These are phyloP conservation scores for Boletus fagicola DNA, from an alignment of 768 basidiomycete genomes.

Conservation along the genomic window DNA sequence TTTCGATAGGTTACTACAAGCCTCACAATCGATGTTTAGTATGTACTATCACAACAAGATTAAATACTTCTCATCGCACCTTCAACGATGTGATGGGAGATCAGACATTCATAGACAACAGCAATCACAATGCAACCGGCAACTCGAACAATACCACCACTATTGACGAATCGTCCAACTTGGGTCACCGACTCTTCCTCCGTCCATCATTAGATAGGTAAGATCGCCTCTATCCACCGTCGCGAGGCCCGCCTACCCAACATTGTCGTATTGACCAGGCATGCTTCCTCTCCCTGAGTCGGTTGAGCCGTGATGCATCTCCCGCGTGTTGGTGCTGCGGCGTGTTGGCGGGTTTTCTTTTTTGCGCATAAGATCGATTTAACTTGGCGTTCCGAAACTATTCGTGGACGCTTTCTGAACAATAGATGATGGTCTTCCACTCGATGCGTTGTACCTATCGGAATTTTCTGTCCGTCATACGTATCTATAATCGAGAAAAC, in stretches of 20 bases:
- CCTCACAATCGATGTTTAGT: too few relatives aligned
- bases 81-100: constrained; percentile 24
- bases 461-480: background rate
- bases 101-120: constrained; percentile 19
- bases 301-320: background rate
- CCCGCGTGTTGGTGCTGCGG: background rate
- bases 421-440: background rate
- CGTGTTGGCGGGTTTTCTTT: background rate
- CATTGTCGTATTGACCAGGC: background rate
- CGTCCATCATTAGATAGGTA: constrained; percentile 25
- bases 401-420: background rate
- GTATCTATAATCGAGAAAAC: too few relatives aligned
- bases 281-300: constrained; percentile 6
- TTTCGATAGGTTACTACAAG: too few relatives aligned
- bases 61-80: constrained; percentile 5
- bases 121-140: constrained; percentile 12
- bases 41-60: too few relatives aligned
- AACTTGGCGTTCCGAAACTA: background rate
- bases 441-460: background rate
- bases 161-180: constrained; percentile 15
- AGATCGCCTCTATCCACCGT: background rate
- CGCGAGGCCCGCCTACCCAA: background rate
- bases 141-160: constrained; percentile 22
- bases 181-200: constrained; percentile 23
- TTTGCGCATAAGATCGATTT: background rate